These are phyloP conservation scores for Dichomitus squalens DNA, from an alignment of 1,284 basidiomycete genomes.

Conservation along the genomic window DNA sequence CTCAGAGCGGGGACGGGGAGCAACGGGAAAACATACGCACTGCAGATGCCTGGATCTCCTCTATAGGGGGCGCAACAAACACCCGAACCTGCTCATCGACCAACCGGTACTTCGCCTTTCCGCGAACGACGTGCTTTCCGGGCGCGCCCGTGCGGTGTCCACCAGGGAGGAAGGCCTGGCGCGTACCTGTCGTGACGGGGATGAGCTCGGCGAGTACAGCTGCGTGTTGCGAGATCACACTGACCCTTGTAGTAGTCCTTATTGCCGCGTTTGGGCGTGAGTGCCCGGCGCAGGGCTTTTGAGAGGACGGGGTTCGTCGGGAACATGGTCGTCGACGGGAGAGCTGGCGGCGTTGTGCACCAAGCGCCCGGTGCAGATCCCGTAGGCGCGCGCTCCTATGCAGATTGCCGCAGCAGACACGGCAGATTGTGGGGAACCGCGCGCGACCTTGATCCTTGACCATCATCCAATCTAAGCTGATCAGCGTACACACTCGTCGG, in stretches of 20 bases:
- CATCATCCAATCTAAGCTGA: neutral
- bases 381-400: neutral
- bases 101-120: slow-evolving; percentile 78
- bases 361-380: neutral
- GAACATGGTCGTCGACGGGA: slow-evolving; percentile 49
- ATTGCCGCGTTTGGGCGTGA: slow-evolving; percentile 85
- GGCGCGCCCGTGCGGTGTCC: slow-evolving; percentile 88
- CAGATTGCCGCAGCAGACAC: slow-evolving; percentile 4
- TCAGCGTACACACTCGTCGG: neutral
- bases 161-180: slow-evolving; percentile 80
- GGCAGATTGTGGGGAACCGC: neutral
- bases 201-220: neutral
- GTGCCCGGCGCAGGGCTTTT: slow-evolving; percentile 78
- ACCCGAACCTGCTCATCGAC: slow-evolving; percentile 82
- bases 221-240: slow-evolving; percentile 11
- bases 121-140: slow-evolving; percentile 76
- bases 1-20: neutral
- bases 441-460: neutral
- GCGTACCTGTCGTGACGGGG: slow-evolving; percentile 58
- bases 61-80: slow-evolving; percentile 78
- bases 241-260: slow-evolving; percentile 94
- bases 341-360: neutral
- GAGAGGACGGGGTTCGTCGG: slow-evolving; percentile 67
- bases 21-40: slow-evolving; percentile 45
- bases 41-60: slow-evolving; percentile 60